These are phyloP conservation scores for Phyllosticta citribraziliensis DNA, from an alignment of 2,329 filamentous ascomycete species.

Conservation along the genomic window DNA sequence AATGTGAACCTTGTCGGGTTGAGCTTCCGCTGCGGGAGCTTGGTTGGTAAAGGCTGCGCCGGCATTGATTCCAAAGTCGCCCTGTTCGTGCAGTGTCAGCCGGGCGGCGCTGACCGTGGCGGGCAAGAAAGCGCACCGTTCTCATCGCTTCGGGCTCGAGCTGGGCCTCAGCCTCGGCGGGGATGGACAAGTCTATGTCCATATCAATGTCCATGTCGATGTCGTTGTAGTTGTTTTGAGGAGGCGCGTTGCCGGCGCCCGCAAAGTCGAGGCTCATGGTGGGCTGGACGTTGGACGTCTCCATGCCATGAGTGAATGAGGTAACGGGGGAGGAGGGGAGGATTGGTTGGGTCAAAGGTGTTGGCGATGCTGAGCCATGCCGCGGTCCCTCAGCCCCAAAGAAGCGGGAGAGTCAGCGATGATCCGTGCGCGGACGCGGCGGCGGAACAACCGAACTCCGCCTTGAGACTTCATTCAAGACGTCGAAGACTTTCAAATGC, in stretches of 20 bases:
- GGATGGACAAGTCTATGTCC: conserved; percentile 26
- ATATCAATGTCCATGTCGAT: conserved; percentile 22
- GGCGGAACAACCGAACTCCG: neutral
- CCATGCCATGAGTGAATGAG: neutral
- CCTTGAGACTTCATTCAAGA: neutral
- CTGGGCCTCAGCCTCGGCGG: conserved; percentile 16
- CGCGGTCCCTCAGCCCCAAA: neutral
- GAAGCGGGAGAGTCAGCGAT: neutral
- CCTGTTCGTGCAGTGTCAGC: conserved; percentile 1
- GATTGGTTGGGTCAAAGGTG: neutral
- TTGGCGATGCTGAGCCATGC: neutral
- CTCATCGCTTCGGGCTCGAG: conserved; percentile 17
- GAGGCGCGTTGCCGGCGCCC: neutral
- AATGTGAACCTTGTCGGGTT: conserved; percentile 66
- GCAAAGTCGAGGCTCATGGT: neutral
- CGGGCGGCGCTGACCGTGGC: neutral
- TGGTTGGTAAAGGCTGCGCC: neutral
- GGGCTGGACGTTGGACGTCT: conserved; percentile 6
- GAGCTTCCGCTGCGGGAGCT: conserved; percentile 15
- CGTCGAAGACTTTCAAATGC: neutral
- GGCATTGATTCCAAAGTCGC: neutral
- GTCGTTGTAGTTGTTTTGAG: neutral
- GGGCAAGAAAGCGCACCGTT: conserved; percentile 14
- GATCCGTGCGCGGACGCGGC: neutral
- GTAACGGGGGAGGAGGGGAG: neutral